These are phyloP conservation scores for Clarireedia sp. DNA, from an alignment of 2,329 filamentous ascomycete genomes.

Conservation along the genomic window DNA sequence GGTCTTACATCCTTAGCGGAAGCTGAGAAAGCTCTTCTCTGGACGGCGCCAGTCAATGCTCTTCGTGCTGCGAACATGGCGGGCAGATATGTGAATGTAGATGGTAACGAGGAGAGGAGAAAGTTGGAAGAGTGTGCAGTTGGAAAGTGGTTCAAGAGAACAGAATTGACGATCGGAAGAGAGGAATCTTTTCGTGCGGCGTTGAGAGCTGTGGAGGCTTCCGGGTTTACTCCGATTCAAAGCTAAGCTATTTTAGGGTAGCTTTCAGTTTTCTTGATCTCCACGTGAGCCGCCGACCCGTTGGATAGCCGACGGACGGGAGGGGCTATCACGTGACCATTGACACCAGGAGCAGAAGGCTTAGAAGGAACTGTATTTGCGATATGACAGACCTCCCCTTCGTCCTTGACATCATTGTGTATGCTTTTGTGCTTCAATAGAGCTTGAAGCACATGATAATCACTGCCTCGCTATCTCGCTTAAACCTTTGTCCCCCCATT, in stretches of 20 bases:
- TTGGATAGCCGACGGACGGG: no score
- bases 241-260: no score
- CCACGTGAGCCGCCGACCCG: no score
- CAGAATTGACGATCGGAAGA: not conserved
- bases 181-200: not conserved
- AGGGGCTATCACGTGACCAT: no score
- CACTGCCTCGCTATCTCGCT: not conserved
- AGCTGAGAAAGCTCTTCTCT: conserved; percentile 75
- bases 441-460: no score
- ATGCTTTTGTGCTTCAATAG: no score
- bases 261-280: no score
- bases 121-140: conserved; percentile 7
- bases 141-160: not conserved
- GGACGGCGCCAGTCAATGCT: conserved; percentile 46
- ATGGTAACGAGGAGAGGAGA: conserved; percentile 5
- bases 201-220: not conserved
- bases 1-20: conserved; percentile 64
- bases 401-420: no score
- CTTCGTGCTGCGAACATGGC: conserved; percentile 68
- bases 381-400: no score
- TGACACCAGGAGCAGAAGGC: no score
- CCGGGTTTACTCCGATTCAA: not conserved
- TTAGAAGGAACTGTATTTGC: no score
- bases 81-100: conserved; percentile 6
- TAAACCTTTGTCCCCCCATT: not conserved